Evolutionary conservation across 768 basidiomycete species (phyloP), one percentile per base, ranked within the genome.

Genomic region (Macrolepiota dolichaula): DNA sequence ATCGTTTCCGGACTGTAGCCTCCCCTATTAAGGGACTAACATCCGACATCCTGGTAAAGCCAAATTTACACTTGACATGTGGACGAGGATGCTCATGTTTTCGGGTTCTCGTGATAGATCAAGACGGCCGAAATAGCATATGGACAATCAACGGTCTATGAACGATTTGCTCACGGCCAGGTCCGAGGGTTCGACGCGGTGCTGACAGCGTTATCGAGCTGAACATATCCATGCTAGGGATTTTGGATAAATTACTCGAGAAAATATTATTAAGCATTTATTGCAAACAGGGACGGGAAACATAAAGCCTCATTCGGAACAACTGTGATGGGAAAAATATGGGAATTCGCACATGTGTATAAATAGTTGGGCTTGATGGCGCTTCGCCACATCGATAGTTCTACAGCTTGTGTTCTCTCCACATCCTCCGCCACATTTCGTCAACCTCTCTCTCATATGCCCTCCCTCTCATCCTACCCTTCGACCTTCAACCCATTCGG

Each of bases 11-110:
- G 37, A 87, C 88, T 2, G 79, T 79, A 0, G 88, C 88, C 0
- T 93, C 92, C 17, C 86, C 93, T 0, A 81, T 96, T 60, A 93
- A 92, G 70, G 94, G 94, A 0, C 72, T 96, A 2, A 95, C 93
- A 1, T 79, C 91, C 1, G 89, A 93, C 64, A 90, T 96, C 13
- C 74, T 96, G 55, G 92, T 92, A 64, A 62, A 87, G 62, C 6
- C 36, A 15, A 47, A n/a, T 32, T 44, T 22, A 29, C 46, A 46
- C 32, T 61, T 24, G 12, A 32, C 37, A 19, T 40, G 15, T 63
- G 49, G 29, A 52, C 25, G 52, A 38, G 19, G 52, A 54, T 54
- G 27, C 49, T 53, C 29, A 37, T 42, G 25, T 35, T 51, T 32
- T 53, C 24, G 10, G 19, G n/a, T 32, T 5, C 50, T 49, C n/a